Evolutionary conservation across 75 land plant species (phyloP).

Genomic region (Pseudotsuga menziesii): DNA sequence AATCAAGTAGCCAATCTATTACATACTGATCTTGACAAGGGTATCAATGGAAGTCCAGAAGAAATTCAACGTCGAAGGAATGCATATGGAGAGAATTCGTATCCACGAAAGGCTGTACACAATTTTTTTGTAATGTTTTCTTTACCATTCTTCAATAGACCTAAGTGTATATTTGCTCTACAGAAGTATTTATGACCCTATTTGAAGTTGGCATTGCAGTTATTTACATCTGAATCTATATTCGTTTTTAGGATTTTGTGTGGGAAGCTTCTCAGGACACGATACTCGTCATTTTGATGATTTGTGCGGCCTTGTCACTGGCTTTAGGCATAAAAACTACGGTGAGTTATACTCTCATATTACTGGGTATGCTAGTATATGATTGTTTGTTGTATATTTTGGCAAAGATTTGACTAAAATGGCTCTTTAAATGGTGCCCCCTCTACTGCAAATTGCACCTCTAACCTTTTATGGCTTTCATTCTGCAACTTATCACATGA

Average conservation of each 20-base stretch:
- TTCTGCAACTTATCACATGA: background rate
- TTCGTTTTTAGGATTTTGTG: slow-evolving; percentile 45
- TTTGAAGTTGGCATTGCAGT: background rate
- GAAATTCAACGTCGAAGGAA: slow-evolving; percentile 41
- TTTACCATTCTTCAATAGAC: background rate
- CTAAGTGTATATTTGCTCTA: background rate
- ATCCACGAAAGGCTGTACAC: slow-evolving; percentile 65
- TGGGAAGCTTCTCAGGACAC: slow-evolving; percentile 95
- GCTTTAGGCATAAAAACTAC: slow-evolving; percentile 71
- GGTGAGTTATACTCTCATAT: slow-evolving; percentile 22
- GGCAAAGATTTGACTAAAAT: no score
- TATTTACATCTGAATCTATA: background rate
- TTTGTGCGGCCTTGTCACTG: slow-evolving; percentile 75
- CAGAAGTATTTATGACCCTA: background rate
- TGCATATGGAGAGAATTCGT: slow-evolving; percentile 72
- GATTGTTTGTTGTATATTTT: background rate
- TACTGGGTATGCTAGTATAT: background rate
- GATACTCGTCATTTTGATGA: slow-evolving; percentile 81
- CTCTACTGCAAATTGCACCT: no score
- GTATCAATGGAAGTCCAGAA: slow-evolving; percentile 51
- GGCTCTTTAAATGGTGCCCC: no score
- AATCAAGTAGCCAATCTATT: background rate
- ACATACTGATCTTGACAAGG: slow-evolving; percentile 49
- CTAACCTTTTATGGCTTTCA: background rate
- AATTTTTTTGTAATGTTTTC: slow-evolving; percentile 44